Percentiles rank a stretch among this genome's conserved stretches.
Conservation (phyloP, 1,284 basidiomycete species). For the Rhodotorula mucilaginosa region DNA sequence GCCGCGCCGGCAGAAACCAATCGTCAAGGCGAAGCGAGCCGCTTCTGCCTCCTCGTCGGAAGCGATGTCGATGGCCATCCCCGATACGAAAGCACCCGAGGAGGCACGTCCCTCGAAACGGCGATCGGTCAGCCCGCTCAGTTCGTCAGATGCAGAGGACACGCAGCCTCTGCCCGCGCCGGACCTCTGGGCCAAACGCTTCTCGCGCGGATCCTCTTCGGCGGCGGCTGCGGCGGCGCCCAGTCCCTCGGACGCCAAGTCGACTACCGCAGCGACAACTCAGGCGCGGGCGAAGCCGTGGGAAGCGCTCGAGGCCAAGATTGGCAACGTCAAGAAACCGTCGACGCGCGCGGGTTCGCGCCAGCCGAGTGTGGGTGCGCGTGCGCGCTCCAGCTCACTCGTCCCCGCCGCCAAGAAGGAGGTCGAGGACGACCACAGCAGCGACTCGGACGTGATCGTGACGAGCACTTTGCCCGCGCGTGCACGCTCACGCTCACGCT, state of each 20-base stretch:
- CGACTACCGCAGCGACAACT: too few relatives aligned
- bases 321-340: background rate
- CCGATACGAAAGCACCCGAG: too few relatives aligned
- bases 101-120: background rate
- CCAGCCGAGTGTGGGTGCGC: background rate
- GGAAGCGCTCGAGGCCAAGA: slow-evolving; percentile 5
- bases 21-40: background rate
- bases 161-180: background rate
- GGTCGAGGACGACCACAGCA: background rate
- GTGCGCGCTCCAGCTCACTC: slow-evolving; percentile 40
- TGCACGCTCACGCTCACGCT: too few relatives aligned
- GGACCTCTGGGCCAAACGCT: background rate
- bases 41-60: background rate
- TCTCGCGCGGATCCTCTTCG: background rate
- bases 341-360: background rate
- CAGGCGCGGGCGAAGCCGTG: slow-evolving; percentile 13
- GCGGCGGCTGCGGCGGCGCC: background rate
- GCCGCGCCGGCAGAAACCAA: slow-evolving; percentile 10
- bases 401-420: slow-evolving; percentile 13
- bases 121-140: background rate
- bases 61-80: background rate
- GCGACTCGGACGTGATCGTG: slow-evolving; percentile 1
- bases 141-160: background rate
- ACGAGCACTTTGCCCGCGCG: background rate
- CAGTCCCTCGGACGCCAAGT: background rate